Evolutionary conservation across 1,284 basidiomycete species (phyloP), one percentile per base, ranked within the genome.

Genomic region (Naganishia cerealis): DNA sequence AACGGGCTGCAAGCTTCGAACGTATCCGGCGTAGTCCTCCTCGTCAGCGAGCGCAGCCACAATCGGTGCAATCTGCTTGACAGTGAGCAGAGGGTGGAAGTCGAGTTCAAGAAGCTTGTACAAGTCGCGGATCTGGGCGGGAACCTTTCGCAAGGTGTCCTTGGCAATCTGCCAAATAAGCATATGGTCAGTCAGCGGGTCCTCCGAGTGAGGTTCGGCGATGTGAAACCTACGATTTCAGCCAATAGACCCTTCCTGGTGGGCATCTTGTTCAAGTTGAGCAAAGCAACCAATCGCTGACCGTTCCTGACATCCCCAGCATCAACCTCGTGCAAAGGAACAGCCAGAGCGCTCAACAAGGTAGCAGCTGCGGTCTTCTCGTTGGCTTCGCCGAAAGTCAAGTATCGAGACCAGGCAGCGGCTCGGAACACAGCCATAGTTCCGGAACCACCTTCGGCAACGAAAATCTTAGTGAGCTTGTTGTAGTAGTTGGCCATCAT

Each of bases 401-500:
- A 89, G 81, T 94, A 97, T 67, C 90, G 86, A 68, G 90, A 88
- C 92, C 94, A 98, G 0, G 96, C 93, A 24, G 95, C 94, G 67
- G 96, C 95, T 79, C 99, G 95, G 83, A 95, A 99, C 48, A 99
- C 85, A 16, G 91, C 88, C 78, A 94, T 95, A 5, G 91, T 91
- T 82, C 66, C 66, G 71, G 79, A 80, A 57, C 79, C 79, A 67
- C 80, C 81, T 71, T 81, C 81, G 53, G 80, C 80, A 71, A 82
- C 83, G 78, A 99, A 99, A 76, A 99, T 97, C 75, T 90, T 90
- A 55, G 94, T 92, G 71, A 98, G 87, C 83, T 98, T 98, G 81
- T 98, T 94, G 82, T 98, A 99, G 83, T 98, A 99, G 80, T 93
- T 94, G 71, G 94, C 94, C 95, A 99, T 98, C 92, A 98, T 97